phyloP scores from a whole-genome alignment of 2,329 filamentous ascomycete genomes.

The Cladobotryum mycophilum region DNA sequence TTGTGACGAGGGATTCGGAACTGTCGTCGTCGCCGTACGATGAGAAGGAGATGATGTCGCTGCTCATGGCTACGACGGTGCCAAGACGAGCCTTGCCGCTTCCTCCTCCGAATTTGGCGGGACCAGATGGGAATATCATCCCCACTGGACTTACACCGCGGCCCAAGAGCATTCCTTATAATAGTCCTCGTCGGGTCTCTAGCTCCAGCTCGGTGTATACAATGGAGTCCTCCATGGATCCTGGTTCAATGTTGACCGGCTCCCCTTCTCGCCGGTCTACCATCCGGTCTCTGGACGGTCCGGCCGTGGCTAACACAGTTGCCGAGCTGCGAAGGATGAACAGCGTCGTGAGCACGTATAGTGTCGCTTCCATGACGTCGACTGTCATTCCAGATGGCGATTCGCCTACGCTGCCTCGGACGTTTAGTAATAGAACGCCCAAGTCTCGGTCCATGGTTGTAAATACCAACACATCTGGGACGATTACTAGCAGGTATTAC shows the following conservation, averaged over 20 bases:
- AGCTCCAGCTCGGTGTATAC: constrained; percentile 22
- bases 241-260: constrained; percentile 15
- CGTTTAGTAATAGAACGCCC: neutral
- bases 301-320: constrained; percentile 36
- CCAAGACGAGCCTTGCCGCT: constrained; percentile 23
- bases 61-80: constrained; percentile 21
- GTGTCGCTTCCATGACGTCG: constrained; percentile 32
- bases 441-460: constrained; percentile 1
- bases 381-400: constrained; percentile 22
- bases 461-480: constrained; percentile 14
- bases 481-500: constrained; percentile 41
- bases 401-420: constrained; percentile 33
- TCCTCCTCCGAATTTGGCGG: constrained; percentile 22
- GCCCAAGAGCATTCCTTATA: constrained; percentile 13
- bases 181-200: constrained; percentile 19
- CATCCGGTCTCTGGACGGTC: constrained; percentile 13
- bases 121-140: constrained; percentile 20
- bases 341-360: constrained; percentile 42
- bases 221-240: constrained; percentile 10
- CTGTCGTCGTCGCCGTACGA: constrained; percentile 27
- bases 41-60: constrained; percentile 27
- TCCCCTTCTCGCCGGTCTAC: constrained; percentile 19
- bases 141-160: constrained; percentile 24
- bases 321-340: constrained; percentile 53
- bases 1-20: constrained; percentile 5